Evolutionary conservation across 306 rosid species (phyloP).

Genomic region (Mucuna pruriens): DNA sequence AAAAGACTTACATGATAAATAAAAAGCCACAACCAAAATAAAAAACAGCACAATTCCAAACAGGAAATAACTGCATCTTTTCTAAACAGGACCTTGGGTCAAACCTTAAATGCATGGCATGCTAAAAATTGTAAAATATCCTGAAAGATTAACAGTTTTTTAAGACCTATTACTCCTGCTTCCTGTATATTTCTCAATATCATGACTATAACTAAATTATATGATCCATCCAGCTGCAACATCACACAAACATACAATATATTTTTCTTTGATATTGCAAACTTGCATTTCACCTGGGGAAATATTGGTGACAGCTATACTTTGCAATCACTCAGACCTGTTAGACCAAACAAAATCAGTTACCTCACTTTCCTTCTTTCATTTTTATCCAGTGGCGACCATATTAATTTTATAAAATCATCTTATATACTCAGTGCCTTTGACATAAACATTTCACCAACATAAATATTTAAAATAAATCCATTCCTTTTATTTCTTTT

Average conservation of each 20-base stretch:
- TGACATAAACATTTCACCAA: neutral
- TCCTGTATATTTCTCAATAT: neutral
- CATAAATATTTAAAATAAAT: neutral
- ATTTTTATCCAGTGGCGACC: neutral
- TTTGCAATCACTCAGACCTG: neutral
- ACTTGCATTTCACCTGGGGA: neutral
- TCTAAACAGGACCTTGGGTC: neutral
- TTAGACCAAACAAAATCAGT: neutral
- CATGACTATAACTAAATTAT: neutral
- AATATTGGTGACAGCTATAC: neutral
- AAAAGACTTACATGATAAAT: neutral
- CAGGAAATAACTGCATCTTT: neutral
- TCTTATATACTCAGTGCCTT: neutral
- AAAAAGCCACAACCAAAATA: neutral
- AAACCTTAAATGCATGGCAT: neutral
- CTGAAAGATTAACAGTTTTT: neutral
- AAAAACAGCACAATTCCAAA: neutral
- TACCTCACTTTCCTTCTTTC: neutral
- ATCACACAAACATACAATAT: neutral
- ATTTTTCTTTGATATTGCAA: neutral
- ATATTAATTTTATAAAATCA: neutral
- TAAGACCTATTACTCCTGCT: neutral
- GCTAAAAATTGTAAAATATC: neutral
- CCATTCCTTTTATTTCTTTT: neutral
- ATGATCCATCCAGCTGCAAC: neutral